Conservation (phyloP, 805 yeast genomes). For the Teunomyces pallodes region DNA sequence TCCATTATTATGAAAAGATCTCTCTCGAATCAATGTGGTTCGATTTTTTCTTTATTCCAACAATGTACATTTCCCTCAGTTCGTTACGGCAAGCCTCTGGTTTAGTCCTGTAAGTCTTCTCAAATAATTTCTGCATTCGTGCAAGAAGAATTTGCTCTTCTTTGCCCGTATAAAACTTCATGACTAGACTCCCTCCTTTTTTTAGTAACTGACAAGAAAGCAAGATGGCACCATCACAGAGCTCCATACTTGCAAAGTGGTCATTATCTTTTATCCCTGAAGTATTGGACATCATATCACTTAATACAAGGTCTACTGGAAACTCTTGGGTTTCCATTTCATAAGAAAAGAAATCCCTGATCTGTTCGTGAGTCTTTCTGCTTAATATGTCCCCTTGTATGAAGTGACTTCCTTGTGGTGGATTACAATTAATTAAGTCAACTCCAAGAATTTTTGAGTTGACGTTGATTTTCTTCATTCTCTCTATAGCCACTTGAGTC, state of each 20-base stretch:
- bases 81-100: constrained; percentile 79
- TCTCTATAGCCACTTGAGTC: constrained; percentile 27
- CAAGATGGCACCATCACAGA: constrained; percentile 87
- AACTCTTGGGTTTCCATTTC: constrained; percentile 7
- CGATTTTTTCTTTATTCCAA: constrained; percentile 45
- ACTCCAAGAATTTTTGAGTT: constrained; percentile 22
- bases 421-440: constrained; percentile 32
- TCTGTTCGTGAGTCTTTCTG: constrained; percentile 51
- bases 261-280: constrained; percentile 79
- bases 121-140: constrained; percentile 57
- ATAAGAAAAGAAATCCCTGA: constrained; percentile 49
- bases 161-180: constrained; percentile 82
- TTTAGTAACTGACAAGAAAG: constrained; percentile 69
- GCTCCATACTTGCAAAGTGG: constrained; percentile 81
- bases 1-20: not conserved
- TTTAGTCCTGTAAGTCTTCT: constrained; percentile 63
- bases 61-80: constrained; percentile 79
- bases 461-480: constrained; percentile 8
- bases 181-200: constrained; percentile 69
- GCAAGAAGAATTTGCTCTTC: constrained; percentile 68
- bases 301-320: constrained; percentile 49
- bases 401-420: constrained; percentile 37
- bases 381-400: constrained; percentile 41
- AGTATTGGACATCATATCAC: constrained; percentile 90
- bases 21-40: not conserved